Base-by-base conservation (phyloP, 352 stramenopile genomes). In the Pythium dissotocum region DNA sequence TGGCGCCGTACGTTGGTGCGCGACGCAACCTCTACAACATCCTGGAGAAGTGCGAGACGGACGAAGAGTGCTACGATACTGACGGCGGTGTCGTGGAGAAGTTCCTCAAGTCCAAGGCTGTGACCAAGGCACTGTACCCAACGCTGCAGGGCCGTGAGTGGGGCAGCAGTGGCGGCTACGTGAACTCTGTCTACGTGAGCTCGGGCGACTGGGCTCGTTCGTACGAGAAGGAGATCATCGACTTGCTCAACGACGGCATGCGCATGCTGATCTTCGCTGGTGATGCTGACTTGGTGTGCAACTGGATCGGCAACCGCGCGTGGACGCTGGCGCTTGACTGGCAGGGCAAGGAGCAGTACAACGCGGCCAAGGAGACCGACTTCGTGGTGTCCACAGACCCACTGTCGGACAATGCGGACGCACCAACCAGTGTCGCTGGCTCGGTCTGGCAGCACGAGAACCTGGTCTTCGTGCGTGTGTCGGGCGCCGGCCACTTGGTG, bases 261-360 rank as follows among this genome's bases (percentile, higher is more conserved):
- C 75, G 58, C 42, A 46, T 61, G 33, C 18, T 61, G 14, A 61
- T 61, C 56, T 61, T 49, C 18, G 56, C 56, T 2, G 56, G 56
- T 12, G 56, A 61, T 21, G 56, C 88, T 21, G 95, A 98, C 70
- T 97, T 98, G 63, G 94, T 98, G 57, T 98, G 92, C 79, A 99
- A 99, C 70, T 99, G 97, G 82, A 70, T 98, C 36, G 97, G 96
- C 24, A 98, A 98, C 70, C 63, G 95, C 53, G 95, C 93, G 1
- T 99, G 94, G 95, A 98, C 92, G 0, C 66, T 85, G 1, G 87
- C 73, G 18, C 77, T 99, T 40, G 78, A 98, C 13, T 99, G 96
- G 97, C 70, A 73, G n/a, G 87, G 93, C 59, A 83, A 86, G 58
- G 72, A 80, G 7, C 85, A 79, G 2, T 99, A 98, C 77, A 88